Conservation (phyloP, 768 basidiomycete genomes). For the Tephrocybe rancida region DNA sequence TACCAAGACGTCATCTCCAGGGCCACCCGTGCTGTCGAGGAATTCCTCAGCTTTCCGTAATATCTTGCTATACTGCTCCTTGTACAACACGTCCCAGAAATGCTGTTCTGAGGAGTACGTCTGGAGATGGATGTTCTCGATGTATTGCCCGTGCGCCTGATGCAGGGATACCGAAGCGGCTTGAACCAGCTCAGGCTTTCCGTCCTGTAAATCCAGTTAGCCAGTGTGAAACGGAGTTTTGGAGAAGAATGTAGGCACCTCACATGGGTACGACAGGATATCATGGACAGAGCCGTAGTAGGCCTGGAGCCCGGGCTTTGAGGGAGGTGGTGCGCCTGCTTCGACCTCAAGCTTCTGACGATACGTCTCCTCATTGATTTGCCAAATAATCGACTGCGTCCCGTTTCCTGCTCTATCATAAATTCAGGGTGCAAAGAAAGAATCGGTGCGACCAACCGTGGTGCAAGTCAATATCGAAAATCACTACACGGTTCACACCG, state of each 20-base stretch:
- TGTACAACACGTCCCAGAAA: slow-evolving; percentile 78
- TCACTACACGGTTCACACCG: slow-evolving; percentile 74
- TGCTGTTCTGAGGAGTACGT: slow-evolving; percentile 71
- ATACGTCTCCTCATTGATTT: slow-evolving; percentile 88
- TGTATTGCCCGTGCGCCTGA: slow-evolving; percentile 82
- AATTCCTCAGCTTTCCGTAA: slow-evolving; percentile 73
- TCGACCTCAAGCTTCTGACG: slow-evolving; percentile 63
- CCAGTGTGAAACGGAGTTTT: too few species aligned
- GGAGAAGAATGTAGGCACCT: too few species aligned
- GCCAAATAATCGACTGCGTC: slow-evolving; percentile 90
- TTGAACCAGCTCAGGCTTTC: slow-evolving; percentile 74
- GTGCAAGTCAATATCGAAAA: slow-evolving; percentile 93
- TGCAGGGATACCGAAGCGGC: slow-evolving; percentile 85
- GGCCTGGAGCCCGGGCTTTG: slow-evolving; percentile 55
- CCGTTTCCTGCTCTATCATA: slow-evolving; percentile 43
- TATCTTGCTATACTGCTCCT: slow-evolving; percentile 59
- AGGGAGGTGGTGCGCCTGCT: slow-evolving; percentile 31
- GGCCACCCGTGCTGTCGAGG: slow-evolving; percentile 62
- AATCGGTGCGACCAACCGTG: slow-evolving; percentile 52
- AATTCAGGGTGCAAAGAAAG: neutral
- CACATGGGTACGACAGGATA: slow-evolving; percentile 89
- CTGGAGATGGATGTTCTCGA: slow-evolving; percentile 85
- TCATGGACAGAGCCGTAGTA: slow-evolving; percentile 97
- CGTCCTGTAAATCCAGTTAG: slow-evolving; percentile 57
- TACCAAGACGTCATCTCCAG: slow-evolving; percentile 72